Evolutionary conservation across 768 basidiomycete genomes (phyloP).

Genomic region (Tephrocybe sp.): DNA sequence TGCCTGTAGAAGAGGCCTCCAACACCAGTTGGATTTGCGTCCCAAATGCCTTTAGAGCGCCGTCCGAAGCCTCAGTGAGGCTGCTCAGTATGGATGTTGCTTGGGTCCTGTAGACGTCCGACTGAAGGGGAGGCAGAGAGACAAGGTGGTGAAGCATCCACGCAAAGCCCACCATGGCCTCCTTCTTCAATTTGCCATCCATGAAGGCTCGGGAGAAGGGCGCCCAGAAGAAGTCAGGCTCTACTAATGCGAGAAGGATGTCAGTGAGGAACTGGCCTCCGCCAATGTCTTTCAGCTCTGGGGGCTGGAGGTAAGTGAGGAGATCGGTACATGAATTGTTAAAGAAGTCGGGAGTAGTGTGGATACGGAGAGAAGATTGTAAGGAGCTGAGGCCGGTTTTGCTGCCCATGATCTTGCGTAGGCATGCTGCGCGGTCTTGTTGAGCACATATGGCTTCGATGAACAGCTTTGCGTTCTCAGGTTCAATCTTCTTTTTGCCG

Average conservation of each 20-base stretch:
- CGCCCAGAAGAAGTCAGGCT: constrained; percentile 47
- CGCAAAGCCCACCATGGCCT: constrained; percentile 31
- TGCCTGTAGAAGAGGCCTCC: constrained; percentile 22
- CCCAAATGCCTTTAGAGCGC: constrained; percentile 21
- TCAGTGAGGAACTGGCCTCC: constrained; percentile 36
- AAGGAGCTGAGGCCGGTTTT: constrained; percentile 33
- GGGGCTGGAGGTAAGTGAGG: constrained; percentile 35
- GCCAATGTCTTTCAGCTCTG: constrained; percentile 30
- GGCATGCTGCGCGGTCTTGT: constrained; percentile 34
- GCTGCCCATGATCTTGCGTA: constrained; percentile 33
- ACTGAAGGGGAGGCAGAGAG: constrained; percentile 17
- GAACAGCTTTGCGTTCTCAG: constrained; percentile 29
- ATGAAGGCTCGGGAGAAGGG: constrained; percentile 30
- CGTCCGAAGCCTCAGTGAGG: constrained; percentile 27
- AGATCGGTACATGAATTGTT: constrained; percentile 34
- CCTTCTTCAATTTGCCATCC: constrained; percentile 21
- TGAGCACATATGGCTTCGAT: constrained; percentile 38
- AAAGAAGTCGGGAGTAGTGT: constrained; percentile 33
- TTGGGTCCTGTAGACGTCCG: constrained; percentile 28
- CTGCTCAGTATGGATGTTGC: constrained; percentile 24
- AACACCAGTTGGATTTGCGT: constrained; percentile 26
- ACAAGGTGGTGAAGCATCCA: constrained; percentile 40
- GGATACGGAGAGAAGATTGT: constrained; percentile 36
- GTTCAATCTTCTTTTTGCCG: constrained; percentile 8
- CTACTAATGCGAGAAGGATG: constrained; percentile 35